Base-by-base conservation (phyloP, 441 rosid species). In the Mallotus repandus region DNA sequence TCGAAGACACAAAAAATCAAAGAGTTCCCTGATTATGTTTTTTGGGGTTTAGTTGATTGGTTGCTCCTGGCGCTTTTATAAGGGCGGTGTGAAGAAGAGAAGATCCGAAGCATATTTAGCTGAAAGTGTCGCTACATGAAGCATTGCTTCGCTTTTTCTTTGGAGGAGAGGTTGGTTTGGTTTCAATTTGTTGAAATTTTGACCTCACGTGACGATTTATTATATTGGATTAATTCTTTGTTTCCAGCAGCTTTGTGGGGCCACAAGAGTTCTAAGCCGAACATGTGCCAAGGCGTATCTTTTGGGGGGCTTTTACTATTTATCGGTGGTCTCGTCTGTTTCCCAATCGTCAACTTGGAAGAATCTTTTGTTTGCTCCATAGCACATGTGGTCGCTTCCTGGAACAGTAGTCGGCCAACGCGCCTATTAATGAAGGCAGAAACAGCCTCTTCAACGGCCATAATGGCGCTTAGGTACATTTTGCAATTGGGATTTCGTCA, bases 61-160 rank as follows among this genome's bases (percentile, higher is more conserved):
- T 32, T 38, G 62, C 41, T 32, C 8, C 38, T 35, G 57, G 22
- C 7, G 35, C n/a, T 15, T 9, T 46, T 63, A 56, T 56, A 53
- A 11, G 4, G 25, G 35, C 55, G 0, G 11, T 35, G 41, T 64
- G 19, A 41, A 48, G 50, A 41, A 70, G 79, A 6, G 88, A 84
- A 84, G 84, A 87, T 83, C 83, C 89, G 76, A n/a, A 50, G 87
- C 75, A 86, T 84, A 80, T 82, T 25, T 68, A 52, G 79, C n/a
- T 14, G 55, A 0, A 32, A 3, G 69, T 72, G 81, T 74, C 78
- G 68, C 49, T 45, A 45, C 68, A 21, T 49, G 58, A 9, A 48
- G 43, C 73, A 14, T 46, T 58, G 15, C 65, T 70, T 49, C 32
- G 65, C 62, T 78, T 0, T 81, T 29, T 19, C 2, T 56, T 19